A percentile compares a stretch with the other conserved stretches of the same genome.
These are phyloP conservation scores for Fusarium piperis DNA, from an alignment of 2,329 filamentous ascomycete genomes.

Conservation along the genomic window DNA sequence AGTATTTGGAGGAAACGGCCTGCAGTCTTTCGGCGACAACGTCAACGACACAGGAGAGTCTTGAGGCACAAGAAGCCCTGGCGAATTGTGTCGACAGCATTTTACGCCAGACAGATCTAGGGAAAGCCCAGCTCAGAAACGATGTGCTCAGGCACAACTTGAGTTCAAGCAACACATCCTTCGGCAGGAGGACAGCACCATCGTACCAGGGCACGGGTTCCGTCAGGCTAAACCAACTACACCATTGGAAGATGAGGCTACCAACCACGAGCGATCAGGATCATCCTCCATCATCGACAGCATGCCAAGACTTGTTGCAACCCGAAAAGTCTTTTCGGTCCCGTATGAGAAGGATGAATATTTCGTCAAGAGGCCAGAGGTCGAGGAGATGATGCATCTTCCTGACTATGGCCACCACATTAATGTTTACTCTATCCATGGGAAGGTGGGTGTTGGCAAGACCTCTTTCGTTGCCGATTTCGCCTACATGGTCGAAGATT, in stretches of 20 bases:
- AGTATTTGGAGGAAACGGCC: neutral
- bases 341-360: neutral
- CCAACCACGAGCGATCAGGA: no score
- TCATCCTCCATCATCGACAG: neutral
- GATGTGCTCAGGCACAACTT: neutral
- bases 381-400: no score
- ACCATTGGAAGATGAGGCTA: no score
- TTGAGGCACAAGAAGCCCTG: neutral
- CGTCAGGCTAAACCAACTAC: no score
- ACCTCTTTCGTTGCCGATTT: neutral
- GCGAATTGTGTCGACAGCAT: neutral
- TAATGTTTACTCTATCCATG: neutral
- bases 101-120: neutral
- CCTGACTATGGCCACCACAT: no score
- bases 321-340: neutral
- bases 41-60: no score
- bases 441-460: neutral
- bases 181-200: neutral
- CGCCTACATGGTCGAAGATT: neutral
- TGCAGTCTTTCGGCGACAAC: neutral
- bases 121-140: neutral
- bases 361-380: no score
- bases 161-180: neutral
- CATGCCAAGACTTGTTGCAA: neutral
- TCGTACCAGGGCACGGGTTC: neutral